Evolutionary conservation across 2,329 filamentous ascomycete genomes (phyloP), one percentile per base, ranked within the genome.

Genomic region (Hyphodiscus sp.): DNA sequence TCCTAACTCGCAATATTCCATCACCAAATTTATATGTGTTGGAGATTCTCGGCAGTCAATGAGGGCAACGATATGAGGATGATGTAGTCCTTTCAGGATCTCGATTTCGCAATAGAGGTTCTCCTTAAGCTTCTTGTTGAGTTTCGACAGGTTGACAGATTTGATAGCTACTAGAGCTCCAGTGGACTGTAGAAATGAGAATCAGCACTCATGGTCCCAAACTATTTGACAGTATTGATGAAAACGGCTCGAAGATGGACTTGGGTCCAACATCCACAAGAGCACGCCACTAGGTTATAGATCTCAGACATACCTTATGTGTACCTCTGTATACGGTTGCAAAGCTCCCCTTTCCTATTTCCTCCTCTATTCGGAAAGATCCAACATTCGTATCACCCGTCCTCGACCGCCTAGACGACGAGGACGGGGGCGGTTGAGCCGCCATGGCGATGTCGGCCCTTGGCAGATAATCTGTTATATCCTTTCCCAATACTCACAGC

Each of bases 261-360:
- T n/a, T 33, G 20, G 19, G 19, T n/a, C 46, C 38, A 43, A 33
- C 42, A 41, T 47, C 47, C 45, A 47, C 18, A 2, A 19, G 20
- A n/a, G 20, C 11, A 46, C n/a, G n/a, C 9, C 3, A 45, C 6
- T 4, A 19, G 42, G 11, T 45, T 19, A 18, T 33, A 49, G 45
- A 51, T 49, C 42, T 41, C 41, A 20, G 41, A 74, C 85, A 73
- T 74, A 95, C 91, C 74, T 87, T 87, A 73, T 95, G 89, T 63
- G 85, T 83, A 60, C 89, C 91, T 69, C 87, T 83, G 70, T 94
- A 97, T 61, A 99, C 94, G 62, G 91, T 91, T 61, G 94, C 94
- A 76, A 97, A 99, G 75, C 94, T 97, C 58, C 94, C 94, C 74
- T 94, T 94, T 59, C 94, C 94, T 69, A 97, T 96, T 74, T 96